phyloP scores from a whole-genome alignment of 2,329 filamentous ascomycete genomes.

The Sporothrix humicola region DNA sequence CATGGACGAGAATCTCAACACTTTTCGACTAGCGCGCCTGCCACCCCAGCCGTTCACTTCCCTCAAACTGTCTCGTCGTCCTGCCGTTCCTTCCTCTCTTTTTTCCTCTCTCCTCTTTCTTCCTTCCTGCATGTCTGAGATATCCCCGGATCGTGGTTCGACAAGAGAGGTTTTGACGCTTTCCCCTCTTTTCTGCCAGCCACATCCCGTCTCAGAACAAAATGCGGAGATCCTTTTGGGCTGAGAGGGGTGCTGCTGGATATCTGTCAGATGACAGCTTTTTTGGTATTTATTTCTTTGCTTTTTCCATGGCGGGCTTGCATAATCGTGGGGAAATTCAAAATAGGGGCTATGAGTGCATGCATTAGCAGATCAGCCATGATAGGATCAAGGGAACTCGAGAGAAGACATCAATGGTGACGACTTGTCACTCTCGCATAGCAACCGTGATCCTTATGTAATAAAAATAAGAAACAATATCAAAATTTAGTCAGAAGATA shows the following conservation, averaged over 20 bases:
- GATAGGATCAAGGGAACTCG: not conserved
- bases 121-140: slow-evolving; percentile 21
- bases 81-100: not conserved
- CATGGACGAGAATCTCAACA: not conserved
- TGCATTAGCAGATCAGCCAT: not conserved
- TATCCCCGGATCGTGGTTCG: slow-evolving; percentile 2
- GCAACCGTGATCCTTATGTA: no score
- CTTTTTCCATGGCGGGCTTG: not conserved
- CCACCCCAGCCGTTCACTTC: not conserved
- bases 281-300: not conserved
- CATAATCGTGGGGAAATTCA: not conserved
- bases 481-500: no score
- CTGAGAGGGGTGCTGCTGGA: not conserved
- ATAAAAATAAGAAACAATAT: not conserved
- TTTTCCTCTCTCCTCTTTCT: not conserved
- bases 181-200: slow-evolving; percentile 28
- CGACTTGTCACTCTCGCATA: not conserved
- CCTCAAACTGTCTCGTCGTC: not conserved
- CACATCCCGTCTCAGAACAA: slow-evolving; percentile 20
- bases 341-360: not conserved
- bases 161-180: not conserved
- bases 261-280: slow-evolving; percentile 27
- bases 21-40: not conserved
- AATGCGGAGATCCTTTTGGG: slow-evolving; percentile 23
- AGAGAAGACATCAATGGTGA: not conserved